Conservation (phyloP, 768 basidiomycete genomes). For the Tremella yokohamensis region DNA sequence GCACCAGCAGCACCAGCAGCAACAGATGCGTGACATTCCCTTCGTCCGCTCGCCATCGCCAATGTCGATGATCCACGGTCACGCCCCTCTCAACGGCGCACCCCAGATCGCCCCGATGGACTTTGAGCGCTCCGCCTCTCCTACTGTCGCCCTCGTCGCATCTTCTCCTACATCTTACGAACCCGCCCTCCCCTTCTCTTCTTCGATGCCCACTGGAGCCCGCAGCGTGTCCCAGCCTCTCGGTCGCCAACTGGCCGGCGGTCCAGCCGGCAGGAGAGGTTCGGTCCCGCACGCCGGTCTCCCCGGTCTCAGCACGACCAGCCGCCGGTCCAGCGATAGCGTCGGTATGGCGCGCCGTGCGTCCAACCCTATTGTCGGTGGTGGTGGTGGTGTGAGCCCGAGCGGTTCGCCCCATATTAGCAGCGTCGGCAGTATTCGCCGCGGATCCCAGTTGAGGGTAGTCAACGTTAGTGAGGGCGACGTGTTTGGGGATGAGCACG, state of each 20-base stretch:
- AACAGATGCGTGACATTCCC: conserved; percentile 4
- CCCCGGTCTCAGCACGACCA: neutral
- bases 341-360: neutral
- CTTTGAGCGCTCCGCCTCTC: conserved; percentile 4
- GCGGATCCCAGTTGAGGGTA: conserved; percentile 28
- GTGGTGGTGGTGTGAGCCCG: neutral
- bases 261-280: conserved; percentile 14
- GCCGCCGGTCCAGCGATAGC: conserved; percentile 3
- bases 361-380: neutral
- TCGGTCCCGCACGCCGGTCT: conserved; percentile 12
- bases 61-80: neutral
- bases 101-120: conserved; percentile 5
- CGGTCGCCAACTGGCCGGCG: conserved; percentile 20
- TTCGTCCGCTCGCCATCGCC: neutral
- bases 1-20: too few species aligned
- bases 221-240: conserved; percentile 14
- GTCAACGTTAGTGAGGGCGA: conserved; percentile 29
- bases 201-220: conserved; percentile 3
- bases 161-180: conserved; percentile 7
- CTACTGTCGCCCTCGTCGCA: conserved; percentile 3
- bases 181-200: conserved; percentile 8
- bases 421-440: conserved; percentile 13
- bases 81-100: neutral
- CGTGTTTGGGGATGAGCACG: conserved; percentile 2
- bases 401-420: conserved; percentile 4